These are phyloP conservation scores for Agapanthus africanus DNA, from an alignment of 106 monocot genomes.

Conservation along the genomic window DNA sequence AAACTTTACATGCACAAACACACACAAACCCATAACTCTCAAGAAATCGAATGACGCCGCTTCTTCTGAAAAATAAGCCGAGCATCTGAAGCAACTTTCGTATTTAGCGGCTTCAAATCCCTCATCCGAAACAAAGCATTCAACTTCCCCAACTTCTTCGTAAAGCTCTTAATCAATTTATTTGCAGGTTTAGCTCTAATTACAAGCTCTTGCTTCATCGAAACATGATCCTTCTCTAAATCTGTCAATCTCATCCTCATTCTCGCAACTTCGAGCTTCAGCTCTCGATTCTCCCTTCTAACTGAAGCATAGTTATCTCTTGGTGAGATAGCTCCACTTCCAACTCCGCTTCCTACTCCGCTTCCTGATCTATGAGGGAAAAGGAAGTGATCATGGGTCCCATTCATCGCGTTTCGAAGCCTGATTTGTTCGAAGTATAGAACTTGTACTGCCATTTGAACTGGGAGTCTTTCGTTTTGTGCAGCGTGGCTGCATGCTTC, in stretches of 20 bases:
- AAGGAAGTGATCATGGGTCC: slow-evolving; percentile 55
- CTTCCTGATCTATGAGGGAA: slow-evolving; percentile 50
- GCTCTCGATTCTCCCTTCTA: slow-evolving; percentile 76
- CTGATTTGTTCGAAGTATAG: slow-evolving; percentile 87
- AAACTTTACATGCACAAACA: too few relatives aligned
- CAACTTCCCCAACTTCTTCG: slow-evolving; percentile 49
- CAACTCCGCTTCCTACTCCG: slow-evolving; percentile 55
- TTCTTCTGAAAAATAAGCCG: slow-evolving; percentile 49
- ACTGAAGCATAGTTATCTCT: slow-evolving; percentile 80
- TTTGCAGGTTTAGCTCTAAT: slow-evolving; percentile 55
- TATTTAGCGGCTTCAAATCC: slow-evolving; percentile 16
- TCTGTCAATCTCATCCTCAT: slow-evolving; percentile 90
- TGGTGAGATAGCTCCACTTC: slow-evolving; percentile 38
- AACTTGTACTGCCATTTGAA: slow-evolving; percentile 93
- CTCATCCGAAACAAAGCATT: slow-evolving; percentile 38
- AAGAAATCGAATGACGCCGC: slow-evolving; percentile 37
- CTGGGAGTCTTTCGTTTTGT: slow-evolving; percentile 76
- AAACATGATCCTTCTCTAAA: slow-evolving; percentile 78
- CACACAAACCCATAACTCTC: slow-evolving; percentile 77
- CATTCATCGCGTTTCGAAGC: slow-evolving; percentile 67
- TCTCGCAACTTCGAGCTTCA: slow-evolving; percentile 80
- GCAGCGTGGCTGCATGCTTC: slow-evolving; percentile 88
- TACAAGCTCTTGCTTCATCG: slow-evolving; percentile 73
- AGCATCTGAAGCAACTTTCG: slow-evolving; percentile 29
- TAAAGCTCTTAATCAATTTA: slow-evolving; percentile 45